Evolutionary conservation across 805 yeast genomes (phyloP).

Genomic region (Metschnikowia shivogae): DNA sequence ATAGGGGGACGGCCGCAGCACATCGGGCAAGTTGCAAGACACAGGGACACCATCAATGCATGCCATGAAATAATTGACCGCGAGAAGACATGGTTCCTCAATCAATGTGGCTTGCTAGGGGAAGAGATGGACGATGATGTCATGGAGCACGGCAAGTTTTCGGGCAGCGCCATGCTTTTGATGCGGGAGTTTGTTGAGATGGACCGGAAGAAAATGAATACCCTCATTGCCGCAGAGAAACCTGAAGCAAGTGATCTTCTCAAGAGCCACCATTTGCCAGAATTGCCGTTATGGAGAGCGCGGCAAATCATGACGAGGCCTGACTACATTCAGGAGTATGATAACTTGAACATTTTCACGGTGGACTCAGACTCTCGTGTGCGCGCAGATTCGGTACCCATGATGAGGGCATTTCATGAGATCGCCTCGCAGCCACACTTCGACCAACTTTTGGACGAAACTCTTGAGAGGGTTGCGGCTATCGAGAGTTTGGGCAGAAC

Average conservation of each 20-base stretch:
- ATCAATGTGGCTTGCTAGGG: constrained; percentile 77
- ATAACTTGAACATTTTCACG: constrained; percentile 73
- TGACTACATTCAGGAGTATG: constrained; percentile 72
- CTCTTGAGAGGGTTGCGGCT: constrained; percentile 63
- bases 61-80: constrained; percentile 69
- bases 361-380: constrained; percentile 71
- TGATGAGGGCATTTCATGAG: constrained; percentile 87
- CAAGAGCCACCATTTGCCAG: constrained; percentile 57
- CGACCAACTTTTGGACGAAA: constrained; percentile 59
- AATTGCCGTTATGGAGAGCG: constrained; percentile 77
- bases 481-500: constrained; percentile 78
- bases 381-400: constrained; percentile 77
- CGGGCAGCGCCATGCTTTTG: constrained; percentile 67
- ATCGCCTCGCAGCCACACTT: constrained; percentile 70
- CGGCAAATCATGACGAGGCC: constrained; percentile 82
- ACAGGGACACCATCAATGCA: constrained; percentile 51
- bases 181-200: constrained; percentile 69
- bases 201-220: constrained; percentile 42
- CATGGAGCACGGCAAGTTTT: constrained; percentile 76
- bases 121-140: constrained; percentile 85
- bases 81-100: constrained; percentile 82
- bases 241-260: constrained; percentile 14
- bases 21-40: constrained; percentile 63
- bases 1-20: constrained; percentile 88
- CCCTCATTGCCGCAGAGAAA: constrained; percentile 16